These are phyloP conservation scores for Dendryphion nanum DNA, from an alignment of 2,329 filamentous ascomycete genomes.

Conservation along the genomic window DNA sequence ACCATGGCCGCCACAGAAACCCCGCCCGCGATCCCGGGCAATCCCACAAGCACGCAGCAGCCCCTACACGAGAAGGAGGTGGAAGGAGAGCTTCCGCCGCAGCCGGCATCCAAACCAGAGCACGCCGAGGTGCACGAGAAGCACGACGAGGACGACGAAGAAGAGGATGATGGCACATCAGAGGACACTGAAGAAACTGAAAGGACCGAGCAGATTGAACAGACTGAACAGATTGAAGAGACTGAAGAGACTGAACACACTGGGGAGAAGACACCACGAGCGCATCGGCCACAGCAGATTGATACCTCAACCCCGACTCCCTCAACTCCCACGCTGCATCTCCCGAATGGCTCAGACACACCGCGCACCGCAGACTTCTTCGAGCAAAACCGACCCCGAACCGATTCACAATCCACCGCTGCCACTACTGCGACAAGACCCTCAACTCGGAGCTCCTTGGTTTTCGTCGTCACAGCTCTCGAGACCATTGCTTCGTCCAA, in stretches of 20 bases:
- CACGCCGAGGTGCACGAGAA: no score
- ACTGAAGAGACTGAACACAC: no score
- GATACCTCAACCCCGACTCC: background rate
- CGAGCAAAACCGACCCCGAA: conserved; percentile 47
- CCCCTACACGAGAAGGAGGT: conserved; percentile 2
- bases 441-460: conserved; percentile 83
- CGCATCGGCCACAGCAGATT: background rate
- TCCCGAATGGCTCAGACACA: conserved; percentile 12
- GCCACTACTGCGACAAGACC: conserved; percentile 50
- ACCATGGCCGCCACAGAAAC: conserved; percentile 36
- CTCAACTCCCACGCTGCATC: background rate
- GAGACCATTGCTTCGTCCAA: conserved; percentile 90
- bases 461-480: conserved; percentile 91
- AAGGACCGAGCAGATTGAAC: no score
- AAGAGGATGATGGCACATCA: background rate
- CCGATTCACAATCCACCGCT: conserved; percentile 59
- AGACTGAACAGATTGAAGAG: no score
- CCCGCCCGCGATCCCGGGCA: conserved; percentile 2
- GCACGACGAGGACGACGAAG: background rate
- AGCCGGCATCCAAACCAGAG: no score
- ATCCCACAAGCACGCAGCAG: no score
- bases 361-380: conserved; percentile 36
- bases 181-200: no score
- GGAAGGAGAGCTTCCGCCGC: background rate
- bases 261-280: background rate